These are phyloP conservation scores for Schwanniomyces occidentalis DNA, from an alignment of 805 yeast genomes.

Conservation along the genomic window DNA sequence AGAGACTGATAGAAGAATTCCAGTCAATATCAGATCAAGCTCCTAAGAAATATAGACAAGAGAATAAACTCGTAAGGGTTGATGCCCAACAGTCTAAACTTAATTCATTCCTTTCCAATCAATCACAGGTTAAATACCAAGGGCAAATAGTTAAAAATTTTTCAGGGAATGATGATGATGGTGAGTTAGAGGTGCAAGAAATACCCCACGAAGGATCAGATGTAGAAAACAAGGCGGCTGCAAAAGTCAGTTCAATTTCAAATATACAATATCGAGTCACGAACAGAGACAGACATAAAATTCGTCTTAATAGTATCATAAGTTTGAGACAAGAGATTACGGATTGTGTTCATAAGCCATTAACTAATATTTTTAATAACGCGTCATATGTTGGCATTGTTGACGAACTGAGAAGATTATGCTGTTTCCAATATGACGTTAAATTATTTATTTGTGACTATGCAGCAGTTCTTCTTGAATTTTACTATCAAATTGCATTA, in stretches of 20 bases:
- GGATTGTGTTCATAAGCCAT: constrained; percentile 41
- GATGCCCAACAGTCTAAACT: constrained; percentile 57
- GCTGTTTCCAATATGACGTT: constrained; percentile 84
- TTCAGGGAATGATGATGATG: background rate
- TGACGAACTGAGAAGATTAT: constrained; percentile 66
- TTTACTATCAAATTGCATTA: constrained; percentile 80
- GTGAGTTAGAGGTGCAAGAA: background rate
- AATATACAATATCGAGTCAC: background rate
- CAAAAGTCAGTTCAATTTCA: background rate
- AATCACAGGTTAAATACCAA: constrained; percentile 4
- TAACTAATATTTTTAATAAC: constrained; percentile 69
- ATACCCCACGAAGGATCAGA: background rate
- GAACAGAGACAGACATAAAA: constrained; percentile 30
- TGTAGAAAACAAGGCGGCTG: background rate
- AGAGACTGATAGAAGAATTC: background rate
- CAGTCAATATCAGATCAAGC: background rate
- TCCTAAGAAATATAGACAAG: constrained; percentile 47
- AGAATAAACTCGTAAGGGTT: constrained; percentile 68
- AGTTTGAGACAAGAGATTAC: constrained; percentile 55
- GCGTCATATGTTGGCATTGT: constrained; percentile 80
- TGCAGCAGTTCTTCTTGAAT: constrained; percentile 61
- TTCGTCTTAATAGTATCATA: constrained; percentile 59
- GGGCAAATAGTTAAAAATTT: constrained; percentile 1
- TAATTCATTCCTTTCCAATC: constrained; percentile 8
- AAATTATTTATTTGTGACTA: constrained; percentile 79